Evolutionary conservation across 805 yeast species (phyloP).

Genomic region (Saturnispora sekii): DNA sequence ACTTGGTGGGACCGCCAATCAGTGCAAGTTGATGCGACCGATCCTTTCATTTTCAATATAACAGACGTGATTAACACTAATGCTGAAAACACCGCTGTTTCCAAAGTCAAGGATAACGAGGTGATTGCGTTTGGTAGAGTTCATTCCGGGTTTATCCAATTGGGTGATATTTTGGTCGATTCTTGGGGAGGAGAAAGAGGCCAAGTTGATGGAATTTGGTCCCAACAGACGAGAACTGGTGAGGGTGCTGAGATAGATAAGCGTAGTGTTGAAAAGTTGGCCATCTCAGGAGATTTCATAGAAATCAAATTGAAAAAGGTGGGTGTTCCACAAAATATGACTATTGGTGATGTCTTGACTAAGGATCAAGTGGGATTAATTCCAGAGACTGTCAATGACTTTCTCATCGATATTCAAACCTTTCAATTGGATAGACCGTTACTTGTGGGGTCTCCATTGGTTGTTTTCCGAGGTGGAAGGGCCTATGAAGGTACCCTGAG

Average conservation of each 20-base stretch:
- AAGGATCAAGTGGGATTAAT: not conserved
- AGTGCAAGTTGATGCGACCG: constrained; percentile 22
- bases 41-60: constrained; percentile 44
- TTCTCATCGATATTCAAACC: constrained; percentile 47
- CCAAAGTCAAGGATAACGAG: constrained; percentile 32
- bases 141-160: constrained; percentile 57
- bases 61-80: constrained; percentile 38
- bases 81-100: constrained; percentile 3
- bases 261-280: constrained; percentile 24
- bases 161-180: constrained; percentile 50
- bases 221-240: constrained; percentile 18
- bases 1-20: constrained; percentile 12
- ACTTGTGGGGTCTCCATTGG: constrained; percentile 68
- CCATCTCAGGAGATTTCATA: constrained; percentile 47
- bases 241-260: constrained; percentile 12
- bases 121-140: constrained; percentile 55
- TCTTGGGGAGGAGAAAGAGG: constrained; percentile 35
- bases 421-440: constrained; percentile 68
- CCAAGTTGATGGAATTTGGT: constrained; percentile 31
- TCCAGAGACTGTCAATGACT: constrained; percentile 37
- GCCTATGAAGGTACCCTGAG: constrained; percentile 60
- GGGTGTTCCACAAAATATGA: constrained; percentile 34
- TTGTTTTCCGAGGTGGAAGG: constrained; percentile 67
- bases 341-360: constrained; percentile 60
- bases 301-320: constrained; percentile 33